phyloP scores from a whole-genome alignment of 805 yeast genomes.

The Cyberlindnera subsufficiens region DNA sequence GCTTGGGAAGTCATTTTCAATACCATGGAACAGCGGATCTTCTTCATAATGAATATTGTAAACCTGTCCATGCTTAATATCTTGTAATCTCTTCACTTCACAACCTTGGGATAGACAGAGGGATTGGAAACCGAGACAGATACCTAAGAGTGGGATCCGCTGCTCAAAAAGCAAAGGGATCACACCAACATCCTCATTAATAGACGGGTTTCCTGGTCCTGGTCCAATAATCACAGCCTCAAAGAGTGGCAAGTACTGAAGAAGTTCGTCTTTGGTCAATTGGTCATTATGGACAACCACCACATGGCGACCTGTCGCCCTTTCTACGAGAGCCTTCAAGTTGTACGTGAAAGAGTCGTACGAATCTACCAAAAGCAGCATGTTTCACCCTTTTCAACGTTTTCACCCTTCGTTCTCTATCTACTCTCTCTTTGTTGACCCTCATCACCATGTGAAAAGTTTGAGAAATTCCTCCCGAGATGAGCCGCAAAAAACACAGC shows the following conservation, averaged over 20 bases:
- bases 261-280: conserved; percentile 31
- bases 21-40: conserved; percentile 34
- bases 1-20: conserved; percentile 46
- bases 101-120: conserved; percentile 62
- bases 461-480: background rate
- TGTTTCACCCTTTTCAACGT: conserved; percentile 9
- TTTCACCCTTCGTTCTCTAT: too few relatives aligned
- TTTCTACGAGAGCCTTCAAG: conserved; percentile 54
- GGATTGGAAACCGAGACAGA: conserved; percentile 90
- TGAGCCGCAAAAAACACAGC: background rate
- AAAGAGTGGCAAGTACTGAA: conserved; percentile 41
- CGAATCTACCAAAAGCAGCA: conserved; percentile 77
- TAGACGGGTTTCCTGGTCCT: conserved; percentile 90
- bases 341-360: conserved; percentile 94
- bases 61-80: conserved; percentile 83
- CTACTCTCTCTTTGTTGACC: too few relatives aligned
- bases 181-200: conserved; percentile 63
- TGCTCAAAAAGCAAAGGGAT: conserved; percentile 48
- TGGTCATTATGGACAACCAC: conserved; percentile 32
- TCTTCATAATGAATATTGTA: conserved; percentile 31
- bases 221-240: conserved; percentile 89
- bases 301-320: conserved; percentile 37
- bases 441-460: too few relatives aligned
- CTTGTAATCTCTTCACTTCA: conserved; percentile 41
- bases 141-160: conserved; percentile 71